Evolutionary conservation across 176 grass and related monocot species (phyloP).

Genomic region (Carex kokanica): DNA sequence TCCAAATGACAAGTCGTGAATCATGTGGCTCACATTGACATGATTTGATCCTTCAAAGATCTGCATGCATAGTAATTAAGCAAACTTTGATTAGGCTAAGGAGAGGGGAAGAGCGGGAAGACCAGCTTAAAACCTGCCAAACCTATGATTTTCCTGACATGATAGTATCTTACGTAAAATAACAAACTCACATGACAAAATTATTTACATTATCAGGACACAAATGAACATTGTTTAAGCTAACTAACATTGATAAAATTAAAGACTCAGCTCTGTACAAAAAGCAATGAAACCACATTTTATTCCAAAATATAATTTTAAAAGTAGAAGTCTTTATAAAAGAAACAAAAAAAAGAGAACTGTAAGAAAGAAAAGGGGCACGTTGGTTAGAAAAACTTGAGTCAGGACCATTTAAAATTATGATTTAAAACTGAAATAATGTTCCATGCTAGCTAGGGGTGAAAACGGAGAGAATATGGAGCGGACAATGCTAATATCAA

Average conservation of each 20-base stretch:
- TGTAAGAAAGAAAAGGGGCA: not conserved
- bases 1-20: slow-evolving; percentile 92
- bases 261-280: not conserved
- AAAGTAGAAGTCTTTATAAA: not conserved
- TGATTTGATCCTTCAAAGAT: slow-evolving; percentile 90
- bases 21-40: slow-evolving; percentile 93
- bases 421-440: not conserved
- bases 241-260: not conserved
- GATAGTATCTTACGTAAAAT: not conserved
- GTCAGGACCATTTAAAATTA: not conserved
- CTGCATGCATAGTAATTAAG: slow-evolving; percentile 39
- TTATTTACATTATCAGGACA: not conserved
- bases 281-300: not conserved
- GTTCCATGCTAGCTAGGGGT: not conserved
- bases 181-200: not conserved
- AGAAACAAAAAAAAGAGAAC: not conserved
- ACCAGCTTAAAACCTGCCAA: not conserved
- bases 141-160: not conserved
- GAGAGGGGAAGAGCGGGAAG: not conserved
- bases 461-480: too few species aligned
- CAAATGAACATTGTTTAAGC: not conserved
- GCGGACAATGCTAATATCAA: too few species aligned
- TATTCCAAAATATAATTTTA: not conserved
- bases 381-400: not conserved
- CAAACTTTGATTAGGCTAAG: not conserved